phyloP scores from a whole-genome alignment of 441 rosid genomes.

The Omphalea diandra region DNA sequence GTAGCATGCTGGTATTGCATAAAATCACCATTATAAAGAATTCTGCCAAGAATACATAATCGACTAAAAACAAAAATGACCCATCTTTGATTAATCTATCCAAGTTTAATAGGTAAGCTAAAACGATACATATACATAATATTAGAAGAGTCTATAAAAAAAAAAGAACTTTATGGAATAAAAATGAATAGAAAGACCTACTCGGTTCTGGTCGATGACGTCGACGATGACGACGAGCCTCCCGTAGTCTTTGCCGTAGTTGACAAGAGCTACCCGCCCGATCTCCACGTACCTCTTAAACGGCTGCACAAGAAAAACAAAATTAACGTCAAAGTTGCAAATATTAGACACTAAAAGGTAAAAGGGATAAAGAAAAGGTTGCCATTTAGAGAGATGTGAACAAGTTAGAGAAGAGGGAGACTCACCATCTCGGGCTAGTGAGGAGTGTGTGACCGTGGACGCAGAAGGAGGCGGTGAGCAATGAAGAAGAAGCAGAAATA shows the following conservation, averaged over 20 bases:
- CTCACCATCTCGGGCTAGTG: neutral
- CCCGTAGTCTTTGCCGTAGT: conserved; percentile 93
- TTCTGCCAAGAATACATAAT: neutral
- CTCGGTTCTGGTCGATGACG: conserved; percentile 87
- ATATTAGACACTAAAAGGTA: neutral
- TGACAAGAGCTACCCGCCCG: conserved; percentile 91
- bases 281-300: conserved; percentile 97
- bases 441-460: neutral
- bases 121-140: neutral
- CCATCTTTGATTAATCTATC: neutral
- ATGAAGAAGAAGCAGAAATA: neutral
- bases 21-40: neutral
- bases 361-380: neutral
- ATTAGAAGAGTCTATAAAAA: too few species aligned
- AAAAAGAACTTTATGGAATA: too few species aligned
- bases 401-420: neutral
- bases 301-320: conserved; percentile 56
- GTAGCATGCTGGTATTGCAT: too few species aligned
- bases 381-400: too few species aligned
- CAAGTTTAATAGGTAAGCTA: neutral
- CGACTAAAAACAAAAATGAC: too few species aligned
- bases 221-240: conserved; percentile 92
- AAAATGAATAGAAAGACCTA: conserved; percentile 22
- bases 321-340: neutral
- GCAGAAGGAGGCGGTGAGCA: neutral